Evolutionary conservation across 257 asterid genomes (phyloP), one percentile per base, ranked within the genome.

Genomic region (Craterostigma plantagineum): DNA sequence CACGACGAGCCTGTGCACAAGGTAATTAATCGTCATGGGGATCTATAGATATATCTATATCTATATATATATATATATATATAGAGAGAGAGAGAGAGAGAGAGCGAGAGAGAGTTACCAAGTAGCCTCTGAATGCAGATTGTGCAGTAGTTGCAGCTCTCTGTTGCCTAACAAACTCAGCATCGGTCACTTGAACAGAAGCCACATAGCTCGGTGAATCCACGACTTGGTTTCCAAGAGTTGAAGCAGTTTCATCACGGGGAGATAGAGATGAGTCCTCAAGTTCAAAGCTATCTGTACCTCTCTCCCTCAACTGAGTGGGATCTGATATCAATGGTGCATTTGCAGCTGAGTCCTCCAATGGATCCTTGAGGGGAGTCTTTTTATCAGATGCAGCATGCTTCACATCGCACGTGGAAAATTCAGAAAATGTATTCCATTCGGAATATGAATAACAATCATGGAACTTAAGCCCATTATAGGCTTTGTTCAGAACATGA

Each of bases 111-210:
- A 36, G 14, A 27, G 23, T 43, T 79, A 76, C 95, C 95, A 84
- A 56, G 61, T 76, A 80, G 59, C 93, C 92, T 59, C 87, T 70
- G 57, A 84, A 76, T 46, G 71, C 81, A 34, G 93, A 87, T 62
- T 79, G 93, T 44, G 71, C 75, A 71, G 67, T 73, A 6, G 74
- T 70, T 35, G 91, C 91, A 63, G 95, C 87, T 58, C 69, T 54
- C 42, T 76, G 76, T 55, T 55, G 86, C 52, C 41, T 73, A 45
- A 16, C 43, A 60, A 35, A 52, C 52, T 67, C 84, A 51, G 61
- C 74, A 58, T 73, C 70, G 43, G 61, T 62, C 27, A 64, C 46
- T 8, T 67, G 56, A 54, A 35, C 37, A 16, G 61, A 38, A 7
- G 30, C 30, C 30, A 23, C 30, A 6, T 14, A 51, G 7, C 53